A percentile compares a stretch with the other conserved stretches of the same genome.
Evolutionary conservation across 108 stramenopile species (phyloP).

Genomic region (Poteriospumella lacustris): DNA sequence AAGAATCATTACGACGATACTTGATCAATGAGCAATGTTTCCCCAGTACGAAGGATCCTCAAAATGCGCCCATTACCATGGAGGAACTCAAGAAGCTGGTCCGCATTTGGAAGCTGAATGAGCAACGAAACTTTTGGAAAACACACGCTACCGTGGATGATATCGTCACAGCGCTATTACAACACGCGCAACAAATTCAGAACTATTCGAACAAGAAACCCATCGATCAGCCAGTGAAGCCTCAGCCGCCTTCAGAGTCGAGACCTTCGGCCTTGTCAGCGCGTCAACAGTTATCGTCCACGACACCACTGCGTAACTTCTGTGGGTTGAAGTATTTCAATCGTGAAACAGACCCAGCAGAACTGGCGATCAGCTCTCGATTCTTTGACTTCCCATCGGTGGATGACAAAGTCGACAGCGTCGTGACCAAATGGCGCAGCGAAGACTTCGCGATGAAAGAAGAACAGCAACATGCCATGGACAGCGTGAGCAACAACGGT

Average conservation of each 20-base stretch:
- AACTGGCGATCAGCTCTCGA: not conserved
- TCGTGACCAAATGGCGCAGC: not conserved
- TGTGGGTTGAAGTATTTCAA: conserved; percentile 19
- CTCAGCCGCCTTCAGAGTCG: no score
- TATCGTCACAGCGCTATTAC: conserved; percentile 31
- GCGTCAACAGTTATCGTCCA: no score
- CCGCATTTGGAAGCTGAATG: conserved; percentile 49
- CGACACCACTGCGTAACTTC: not conserved
- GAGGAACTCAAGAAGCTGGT: conserved; percentile 50
- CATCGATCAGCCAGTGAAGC: no score
- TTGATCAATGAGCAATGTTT: conserved; percentile 16
- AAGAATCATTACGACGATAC: conserved; percentile 12
- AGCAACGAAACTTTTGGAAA: conserved; percentile 47
- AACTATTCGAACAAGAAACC: not conserved
- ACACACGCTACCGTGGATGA: conserved; percentile 38
- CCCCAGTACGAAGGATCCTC: not conserved
- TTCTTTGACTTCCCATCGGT: conserved; percentile 1
- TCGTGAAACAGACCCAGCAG: not conserved
- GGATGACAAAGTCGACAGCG: conserved; percentile 5
- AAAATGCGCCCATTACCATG: conserved; percentile 11
- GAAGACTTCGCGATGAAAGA: conserved; percentile 25
- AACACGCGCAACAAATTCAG: conserved; percentile 35
- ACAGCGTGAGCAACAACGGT: not conserved
- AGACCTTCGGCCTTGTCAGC: no score
- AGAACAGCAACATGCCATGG: not conserved